Evolutionary conservation across 371 early-diverging fungal species (phyloP).

Genomic region (Mortierella polycephala): DNA sequence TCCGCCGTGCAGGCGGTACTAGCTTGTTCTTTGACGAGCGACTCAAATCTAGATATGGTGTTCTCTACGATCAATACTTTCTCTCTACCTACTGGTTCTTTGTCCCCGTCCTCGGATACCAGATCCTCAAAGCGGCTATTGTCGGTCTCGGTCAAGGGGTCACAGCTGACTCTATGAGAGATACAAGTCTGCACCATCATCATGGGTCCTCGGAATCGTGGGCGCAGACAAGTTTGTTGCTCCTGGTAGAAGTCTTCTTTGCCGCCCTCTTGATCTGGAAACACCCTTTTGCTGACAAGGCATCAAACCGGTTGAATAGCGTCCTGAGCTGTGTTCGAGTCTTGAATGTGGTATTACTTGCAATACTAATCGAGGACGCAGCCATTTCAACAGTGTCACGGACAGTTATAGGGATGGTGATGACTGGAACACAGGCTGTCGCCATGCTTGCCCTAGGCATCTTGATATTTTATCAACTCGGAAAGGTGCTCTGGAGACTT

Average conservation of each 20-base stretch:
- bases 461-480: conserved; percentile 35
- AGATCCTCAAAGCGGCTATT: conserved; percentile 42
- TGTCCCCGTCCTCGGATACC: conserved; percentile 41
- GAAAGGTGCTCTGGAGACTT: conserved; percentile 18
- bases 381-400: conserved; percentile 24
- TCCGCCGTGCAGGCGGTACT: conserved; percentile 47
- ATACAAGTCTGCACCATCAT: background rate
- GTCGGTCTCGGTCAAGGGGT: conserved; percentile 39
- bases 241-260: conserved; percentile 34
- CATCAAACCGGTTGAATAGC: conserved; percentile 35
- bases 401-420: conserved; percentile 26
- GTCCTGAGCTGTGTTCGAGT: conserved; percentile 32
- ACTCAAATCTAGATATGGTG: conserved; percentile 49
- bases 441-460: conserved; percentile 29
- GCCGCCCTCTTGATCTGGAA: conserved; percentile 37
- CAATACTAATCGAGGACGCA: conserved; percentile 28
- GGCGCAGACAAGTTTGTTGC: conserved; percentile 33
- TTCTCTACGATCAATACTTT: conserved; percentile 50
- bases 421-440: conserved; percentile 28
- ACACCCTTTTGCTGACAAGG: conserved; percentile 31
- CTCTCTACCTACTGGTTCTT: conserved; percentile 53
- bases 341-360: conserved; percentile 36
- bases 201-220: conserved; percentile 25
- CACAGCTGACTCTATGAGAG: background rate
- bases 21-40: conserved; percentile 47